Conservation (phyloP, 1,284 basidiomycete species). For the Mycocalia duriaeana region DNA sequence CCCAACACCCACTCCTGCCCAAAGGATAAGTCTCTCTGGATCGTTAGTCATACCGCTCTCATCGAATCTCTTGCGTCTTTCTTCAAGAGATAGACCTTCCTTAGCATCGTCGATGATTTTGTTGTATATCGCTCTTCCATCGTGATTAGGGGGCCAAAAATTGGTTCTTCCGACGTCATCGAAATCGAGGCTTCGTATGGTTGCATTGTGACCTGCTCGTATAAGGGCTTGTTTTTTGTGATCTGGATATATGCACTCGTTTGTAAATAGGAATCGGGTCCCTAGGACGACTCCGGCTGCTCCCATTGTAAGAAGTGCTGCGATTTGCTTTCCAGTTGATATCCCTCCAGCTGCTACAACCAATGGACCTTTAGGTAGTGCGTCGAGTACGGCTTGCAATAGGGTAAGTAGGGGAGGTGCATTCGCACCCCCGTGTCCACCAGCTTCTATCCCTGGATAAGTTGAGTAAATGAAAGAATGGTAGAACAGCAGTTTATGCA, state of each 20-base stretch:
- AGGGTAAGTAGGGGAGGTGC: slow-evolving; percentile 47
- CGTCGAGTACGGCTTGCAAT: slow-evolving; percentile 39
- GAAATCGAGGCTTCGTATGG: slow-evolving; percentile 45
- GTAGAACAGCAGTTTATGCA: slow-evolving; percentile 1
- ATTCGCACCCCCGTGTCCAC: slow-evolving; percentile 51
- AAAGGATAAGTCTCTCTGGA: slow-evolving; percentile 21
- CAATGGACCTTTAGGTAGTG: slow-evolving; percentile 35
- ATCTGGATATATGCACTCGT: slow-evolving; percentile 42
- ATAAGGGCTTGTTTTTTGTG: slow-evolving; percentile 44
- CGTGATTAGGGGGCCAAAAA: slow-evolving; percentile 47
- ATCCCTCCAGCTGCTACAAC: slow-evolving; percentile 47
- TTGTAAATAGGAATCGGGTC: slow-evolving; percentile 53
- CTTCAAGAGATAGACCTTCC: slow-evolving; percentile 21
- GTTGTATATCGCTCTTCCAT: slow-evolving; percentile 41
- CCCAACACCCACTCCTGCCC: slow-evolving; percentile 30
- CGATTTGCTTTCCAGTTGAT: slow-evolving; percentile 44
- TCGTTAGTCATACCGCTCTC: slow-evolving; percentile 19
- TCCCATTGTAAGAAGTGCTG: slow-evolving; percentile 48
- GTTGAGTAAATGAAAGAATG: background rate
- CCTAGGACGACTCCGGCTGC: slow-evolving; percentile 50
- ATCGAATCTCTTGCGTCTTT: slow-evolving; percentile 17
- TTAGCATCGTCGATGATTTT: slow-evolving; percentile 19
- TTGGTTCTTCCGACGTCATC: slow-evolving; percentile 40
- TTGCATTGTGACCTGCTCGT: slow-evolving; percentile 34
- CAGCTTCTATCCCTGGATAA: slow-evolving; percentile 50